Conservation (phyloP, 495 filamentous ascomycete species). For the Aspergillus bertholletiae region DNA sequence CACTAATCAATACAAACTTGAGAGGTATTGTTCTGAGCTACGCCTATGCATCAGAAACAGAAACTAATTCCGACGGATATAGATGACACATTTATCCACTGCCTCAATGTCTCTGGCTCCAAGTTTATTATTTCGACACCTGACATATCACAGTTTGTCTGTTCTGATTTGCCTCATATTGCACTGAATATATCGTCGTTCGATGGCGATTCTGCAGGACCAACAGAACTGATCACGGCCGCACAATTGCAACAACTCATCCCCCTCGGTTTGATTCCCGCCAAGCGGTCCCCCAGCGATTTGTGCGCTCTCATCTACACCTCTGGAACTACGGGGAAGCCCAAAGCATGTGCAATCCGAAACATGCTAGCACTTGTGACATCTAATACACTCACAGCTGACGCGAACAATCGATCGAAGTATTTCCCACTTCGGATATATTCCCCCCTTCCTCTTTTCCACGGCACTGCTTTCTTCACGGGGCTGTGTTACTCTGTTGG, state of each 20-base stretch:
- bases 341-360: conserved; percentile 80
- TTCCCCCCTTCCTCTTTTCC: conserved; percentile 90
- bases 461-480: conserved; percentile 72
- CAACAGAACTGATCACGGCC: conserved; percentile 44
- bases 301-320: conserved; percentile 78
- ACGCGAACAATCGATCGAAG: conserved; percentile 32
- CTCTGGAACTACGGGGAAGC: conserved; percentile 84
- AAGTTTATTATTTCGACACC: conserved; percentile 59
- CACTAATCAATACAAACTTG: conserved; percentile 91
- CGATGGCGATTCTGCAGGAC: conserved; percentile 51
- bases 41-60: background rate
- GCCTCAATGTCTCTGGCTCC: conserved; percentile 66
- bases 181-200: conserved; percentile 42
- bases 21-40: conserved; percentile 45
- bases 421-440: conserved; percentile 69
- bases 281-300: conserved; percentile 43
- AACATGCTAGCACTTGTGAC: conserved; percentile 51
- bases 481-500: conserved; percentile 48
- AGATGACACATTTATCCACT: conserved; percentile 72
- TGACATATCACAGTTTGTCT: conserved; percentile 40
- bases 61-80: background rate
- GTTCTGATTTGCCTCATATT: conserved; percentile 34
- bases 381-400: conserved; percentile 35
- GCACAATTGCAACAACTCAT: conserved; percentile 39
- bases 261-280: conserved; percentile 24